phyloP scores from a whole-genome alignment of 23 red algal species.

The Gracilaria caudata region DNA sequence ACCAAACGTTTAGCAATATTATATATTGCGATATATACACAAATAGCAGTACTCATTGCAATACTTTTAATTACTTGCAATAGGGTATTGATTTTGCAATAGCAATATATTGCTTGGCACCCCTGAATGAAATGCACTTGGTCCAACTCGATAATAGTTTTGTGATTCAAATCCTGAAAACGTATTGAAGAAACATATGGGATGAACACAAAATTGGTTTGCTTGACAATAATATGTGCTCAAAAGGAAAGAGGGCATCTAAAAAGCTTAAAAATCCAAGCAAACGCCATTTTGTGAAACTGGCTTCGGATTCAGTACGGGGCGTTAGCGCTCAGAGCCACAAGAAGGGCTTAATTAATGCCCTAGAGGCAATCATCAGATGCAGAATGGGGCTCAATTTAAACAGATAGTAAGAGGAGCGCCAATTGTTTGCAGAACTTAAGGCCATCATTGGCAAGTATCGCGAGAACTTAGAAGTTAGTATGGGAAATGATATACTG shows the following conservation, averaged over 20 bases:
- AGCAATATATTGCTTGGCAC: too few species aligned
- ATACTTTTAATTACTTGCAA: too few species aligned
- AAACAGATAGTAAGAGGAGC: too few species aligned
- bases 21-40: too few species aligned
- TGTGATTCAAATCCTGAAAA: background rate
- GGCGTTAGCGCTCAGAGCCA: background rate
- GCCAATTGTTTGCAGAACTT: background rate
- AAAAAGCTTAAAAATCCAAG: background rate
- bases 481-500: too few species aligned
- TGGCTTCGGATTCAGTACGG: background rate
- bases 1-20: too few species aligned
- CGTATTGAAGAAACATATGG: background rate
- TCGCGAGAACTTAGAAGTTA: background rate
- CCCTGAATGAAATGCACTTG: background rate
- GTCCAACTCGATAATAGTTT: background rate
- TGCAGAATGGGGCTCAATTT: background rate
- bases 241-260: background rate
- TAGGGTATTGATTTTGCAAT: too few species aligned
- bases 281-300: background rate
- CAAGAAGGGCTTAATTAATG: background rate
- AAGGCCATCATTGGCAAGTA: background rate
- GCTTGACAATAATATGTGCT: background rate
- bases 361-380: background rate
- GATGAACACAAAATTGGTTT: background rate
- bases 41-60: too few species aligned